Conservation (phyloP, 345 rosid genomes). For the Gossypium turneri region DNA sequence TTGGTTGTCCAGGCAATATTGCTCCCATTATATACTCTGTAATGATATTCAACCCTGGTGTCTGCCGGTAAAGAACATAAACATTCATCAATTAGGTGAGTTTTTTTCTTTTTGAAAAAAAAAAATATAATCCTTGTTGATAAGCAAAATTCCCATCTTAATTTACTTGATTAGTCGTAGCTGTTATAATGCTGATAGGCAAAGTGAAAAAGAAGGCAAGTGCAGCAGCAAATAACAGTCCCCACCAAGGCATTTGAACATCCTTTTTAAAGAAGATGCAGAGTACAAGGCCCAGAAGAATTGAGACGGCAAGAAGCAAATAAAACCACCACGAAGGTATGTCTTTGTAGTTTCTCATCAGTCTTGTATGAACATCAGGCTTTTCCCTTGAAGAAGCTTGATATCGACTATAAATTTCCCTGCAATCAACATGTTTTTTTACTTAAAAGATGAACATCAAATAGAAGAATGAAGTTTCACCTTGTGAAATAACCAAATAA, state of each 20-base stretch:
- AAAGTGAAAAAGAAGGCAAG: constrained; percentile 42
- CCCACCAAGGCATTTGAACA: constrained; percentile 55
- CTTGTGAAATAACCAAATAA: not conserved
- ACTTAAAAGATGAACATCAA: not conserved
- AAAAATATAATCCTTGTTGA: not conserved
- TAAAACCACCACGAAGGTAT: constrained; percentile 49
- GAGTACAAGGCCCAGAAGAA: constrained; percentile 26
- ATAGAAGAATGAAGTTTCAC: not conserved
- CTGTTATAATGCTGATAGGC: constrained; percentile 44
- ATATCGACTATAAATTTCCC: constrained; percentile 37
- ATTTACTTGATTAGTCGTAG: constrained; percentile 48
- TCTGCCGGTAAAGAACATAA: constrained; percentile 13
- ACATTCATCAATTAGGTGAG: too few species aligned
- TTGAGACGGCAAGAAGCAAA: constrained; percentile 26
- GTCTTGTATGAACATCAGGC: constrained; percentile 37
- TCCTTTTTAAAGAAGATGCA: constrained; percentile 31
- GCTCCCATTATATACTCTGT: constrained; percentile 35
- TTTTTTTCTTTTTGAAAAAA: too few species aligned
- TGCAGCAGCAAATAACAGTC: constrained; percentile 37
- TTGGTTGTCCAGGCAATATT: constrained; percentile 30
- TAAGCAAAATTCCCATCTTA: not conserved
- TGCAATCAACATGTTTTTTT: constrained; percentile 2
- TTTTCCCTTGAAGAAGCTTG: constrained; percentile 31
- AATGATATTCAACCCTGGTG: constrained; percentile 36
- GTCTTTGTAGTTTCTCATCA: constrained; percentile 38